Conservation (phyloP, 2,329 filamentous ascomycete species). For the Nothopassalora personata region DNA sequence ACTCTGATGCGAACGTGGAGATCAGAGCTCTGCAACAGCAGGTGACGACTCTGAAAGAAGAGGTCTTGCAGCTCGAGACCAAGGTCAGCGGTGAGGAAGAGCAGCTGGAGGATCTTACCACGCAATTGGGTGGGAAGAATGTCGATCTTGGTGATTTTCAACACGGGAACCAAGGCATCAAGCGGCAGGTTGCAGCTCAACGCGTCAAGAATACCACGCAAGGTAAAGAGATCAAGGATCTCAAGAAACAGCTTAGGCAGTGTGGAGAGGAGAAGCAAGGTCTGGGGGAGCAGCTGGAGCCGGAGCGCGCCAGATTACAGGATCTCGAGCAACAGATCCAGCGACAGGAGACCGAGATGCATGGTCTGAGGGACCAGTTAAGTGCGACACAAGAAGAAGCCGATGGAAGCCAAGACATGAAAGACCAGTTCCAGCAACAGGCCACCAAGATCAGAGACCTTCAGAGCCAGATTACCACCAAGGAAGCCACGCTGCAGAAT, state of each 20-base stretch:
- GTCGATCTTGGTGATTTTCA: not conserved
- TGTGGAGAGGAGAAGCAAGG: not conserved
- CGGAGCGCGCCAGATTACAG: not conserved
- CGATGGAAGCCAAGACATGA: not conserved
- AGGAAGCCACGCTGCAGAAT: not conserved
- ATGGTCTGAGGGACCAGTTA: not conserved
- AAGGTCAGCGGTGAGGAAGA: not conserved
- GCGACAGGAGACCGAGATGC: not conserved
- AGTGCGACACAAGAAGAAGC: not conserved
- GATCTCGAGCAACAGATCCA: not conserved
- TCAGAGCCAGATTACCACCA: not conserved
- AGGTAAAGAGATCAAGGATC: not conserved
- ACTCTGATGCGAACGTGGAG: not conserved
- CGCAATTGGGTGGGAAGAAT: not conserved
- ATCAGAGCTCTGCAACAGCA: not conserved
- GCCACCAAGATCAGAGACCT: not conserved
- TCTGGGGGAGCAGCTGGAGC: not conserved
- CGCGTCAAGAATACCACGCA: not conserved
- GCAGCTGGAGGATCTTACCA: not conserved
- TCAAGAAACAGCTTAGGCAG: not conserved
- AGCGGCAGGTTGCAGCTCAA: not conserved
- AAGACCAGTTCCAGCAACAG: not conserved
- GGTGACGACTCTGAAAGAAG: not conserved
- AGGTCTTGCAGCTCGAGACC: not conserved
- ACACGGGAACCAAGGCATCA: not conserved